Evolutionary conservation across 345 rosid genomes (phyloP), one percentile per base, ranked within the genome.

Genomic region (Salix suchowensis): DNA sequence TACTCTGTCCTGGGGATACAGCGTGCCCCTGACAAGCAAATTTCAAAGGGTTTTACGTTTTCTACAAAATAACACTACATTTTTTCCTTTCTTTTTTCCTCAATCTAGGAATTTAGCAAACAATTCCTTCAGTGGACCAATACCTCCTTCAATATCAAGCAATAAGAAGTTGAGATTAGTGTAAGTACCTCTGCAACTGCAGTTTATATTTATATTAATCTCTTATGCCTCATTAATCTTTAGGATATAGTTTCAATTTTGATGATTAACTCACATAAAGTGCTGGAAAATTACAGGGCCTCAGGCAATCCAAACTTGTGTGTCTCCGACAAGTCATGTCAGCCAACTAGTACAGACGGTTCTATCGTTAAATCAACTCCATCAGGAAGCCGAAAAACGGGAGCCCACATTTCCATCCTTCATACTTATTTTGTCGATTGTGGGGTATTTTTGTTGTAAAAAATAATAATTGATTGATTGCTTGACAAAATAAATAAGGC

Each of bases 371-470:
- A 15, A 19, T 39, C 71, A 69, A 52, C 0, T 21, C 61, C 70
- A 16, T 74, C 77, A 23, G 42, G 69, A 15, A 0, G 73, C 39
- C 2, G 70, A 10, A 80, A 61, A 50, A 85, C 79, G 66, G 84
- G 90, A 70, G 26, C 77, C 77, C 68, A 67, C 70, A 19, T 73
- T 89, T 64, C 82, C 92, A 65, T 13, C 50, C 52, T 82, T 83
- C 74, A 7, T 85, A 1, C 65, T 84, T 62, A 44, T 85, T 16
- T 81, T 79, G 86, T 80, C 73, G 2, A 44, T 86, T 68, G 77
- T 79, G 42, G 82, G 82, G 37, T 36, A 36, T 36, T 36, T 36
- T 36, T 36, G 37, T 36, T 36, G 37, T 36, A 36, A 36, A 36
- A 36, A 5, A 36, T 5, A 36, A 36, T 34, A 34, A 34, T 34